phyloP scores from a whole-genome alignment of 371 early-diverging fungal species.

The Mortierella polycephala region DNA sequence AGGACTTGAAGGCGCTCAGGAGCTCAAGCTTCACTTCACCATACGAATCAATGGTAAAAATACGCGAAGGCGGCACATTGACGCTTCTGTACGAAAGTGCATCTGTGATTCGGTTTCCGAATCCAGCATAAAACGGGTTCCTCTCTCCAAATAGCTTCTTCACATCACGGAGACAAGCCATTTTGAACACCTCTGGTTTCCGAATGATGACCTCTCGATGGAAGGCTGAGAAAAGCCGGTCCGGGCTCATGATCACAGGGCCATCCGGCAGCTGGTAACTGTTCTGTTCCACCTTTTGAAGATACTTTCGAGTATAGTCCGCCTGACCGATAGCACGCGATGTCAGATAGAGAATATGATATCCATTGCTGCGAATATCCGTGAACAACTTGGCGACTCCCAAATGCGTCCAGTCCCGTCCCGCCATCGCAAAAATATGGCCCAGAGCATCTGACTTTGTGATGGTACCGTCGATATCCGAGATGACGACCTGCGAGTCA shows the following conservation, averaged over 20 bases:
- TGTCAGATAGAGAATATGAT: slow-evolving; percentile 97
- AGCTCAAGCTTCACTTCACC: slow-evolving; percentile 96
- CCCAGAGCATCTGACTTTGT: slow-evolving; percentile 99
- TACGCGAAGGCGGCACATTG: slow-evolving; percentile 92
- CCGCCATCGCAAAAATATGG: slow-evolving; percentile 98
- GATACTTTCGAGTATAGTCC: slow-evolving; percentile 92
- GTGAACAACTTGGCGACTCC: slow-evolving; percentile 98
- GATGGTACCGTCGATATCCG: slow-evolving; percentile 99
- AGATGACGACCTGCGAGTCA: slow-evolving; percentile 93
- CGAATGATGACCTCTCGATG: slow-evolving; percentile 96
- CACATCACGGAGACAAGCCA: slow-evolving; percentile 95
- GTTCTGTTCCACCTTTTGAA: slow-evolving; percentile 93
- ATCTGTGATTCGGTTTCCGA: slow-evolving; percentile 92
- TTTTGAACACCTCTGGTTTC: slow-evolving; percentile 98
- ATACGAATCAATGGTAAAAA: slow-evolving; percentile 97
- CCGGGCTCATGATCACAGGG: slow-evolving; percentile 98
- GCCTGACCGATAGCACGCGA: slow-evolving; percentile 97
- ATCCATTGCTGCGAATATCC: slow-evolving; percentile 95
- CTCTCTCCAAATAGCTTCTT: slow-evolving; percentile 84
- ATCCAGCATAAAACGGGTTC: slow-evolving; percentile 98
- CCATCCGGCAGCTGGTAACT: slow-evolving; percentile 95
- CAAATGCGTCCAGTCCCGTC: slow-evolving; percentile 99
- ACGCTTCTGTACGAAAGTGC: slow-evolving; percentile 97
- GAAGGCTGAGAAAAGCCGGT: slow-evolving; percentile 95
- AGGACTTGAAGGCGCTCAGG: slow-evolving; percentile 83